Base-by-base conservation (phyloP, 768 basidiomycete species). In the Lepiota subincarnata region DNA sequence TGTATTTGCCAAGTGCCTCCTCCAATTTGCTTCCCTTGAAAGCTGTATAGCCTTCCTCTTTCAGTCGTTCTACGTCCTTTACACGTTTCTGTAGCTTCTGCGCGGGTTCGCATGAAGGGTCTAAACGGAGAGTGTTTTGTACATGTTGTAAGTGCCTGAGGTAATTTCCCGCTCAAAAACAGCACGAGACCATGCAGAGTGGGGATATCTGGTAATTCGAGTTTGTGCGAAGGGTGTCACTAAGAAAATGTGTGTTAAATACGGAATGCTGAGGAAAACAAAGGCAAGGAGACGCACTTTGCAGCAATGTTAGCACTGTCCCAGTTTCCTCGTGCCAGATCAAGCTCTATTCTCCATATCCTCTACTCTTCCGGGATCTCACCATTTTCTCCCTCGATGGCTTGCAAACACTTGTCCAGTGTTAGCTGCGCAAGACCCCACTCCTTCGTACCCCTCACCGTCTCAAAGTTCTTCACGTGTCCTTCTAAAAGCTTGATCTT, bases 401-500 rank as follows among this genome's bases (percentile, higher is more conserved):
- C 73, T 65, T 87, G 81, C 53, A 84, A 63, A 67, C 90, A 87
- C 62, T 84, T 86, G 52, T 93, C 91, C 55, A 94, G 70, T 20
- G 88, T 87, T n/a, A 92, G 65, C 41, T 90, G 68, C 1, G 89
- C 88, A 69, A 89, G 77, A 0, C 74, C 82, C 89, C 90, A 94
- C 54, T 91, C 84, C 58, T 80, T 81, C 61, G 71, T 75, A 26
- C 66, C 70, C 55, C 75, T 71, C 13, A 89, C 82, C 5, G 61
- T 62, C 46, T 83, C 76, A 47, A 87, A 82, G 60, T 81, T 87
- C 41, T 78, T 75, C 6, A 92, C 68, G 57, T 92, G 88, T 6
- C 68, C 70, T 60, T 87, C 80, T 13, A 94, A 75, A 20, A 78
- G 72, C 42, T 75, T 71, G 13, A 87, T 78, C 59, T 83, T 83